Evolutionary conservation across 2,329 filamentous ascomycete species (phyloP), one percentile per base, ranked within the genome.

Genomic region (Metarhizium anisopliae): DNA sequence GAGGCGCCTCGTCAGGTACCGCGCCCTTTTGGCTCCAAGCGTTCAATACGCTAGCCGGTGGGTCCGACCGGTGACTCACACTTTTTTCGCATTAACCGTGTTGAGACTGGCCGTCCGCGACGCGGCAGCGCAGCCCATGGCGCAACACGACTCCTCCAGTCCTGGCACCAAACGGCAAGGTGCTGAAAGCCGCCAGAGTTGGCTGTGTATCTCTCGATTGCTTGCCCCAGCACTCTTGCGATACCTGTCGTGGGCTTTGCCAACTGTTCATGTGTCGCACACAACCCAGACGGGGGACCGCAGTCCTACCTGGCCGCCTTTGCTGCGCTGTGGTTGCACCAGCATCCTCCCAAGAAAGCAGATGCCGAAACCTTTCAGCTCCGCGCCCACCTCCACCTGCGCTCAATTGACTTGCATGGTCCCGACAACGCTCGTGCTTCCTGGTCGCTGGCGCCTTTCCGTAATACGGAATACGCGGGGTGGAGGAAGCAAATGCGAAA

Each of bases 51-150:
- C 49, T 43, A 51, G 49, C 58, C 59, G 57, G 64, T 64, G 64
- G 64, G 62, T 53, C 63, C 62, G 62, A 62, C 58, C 63, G 62
- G 66, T 70, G 68, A 70, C 61, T 70, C 68, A 70, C 67, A 70
- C 63, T 62, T 61, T 64, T 25, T 63, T 53, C 20, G 47, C 61
- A 62, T 64, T 63, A 67, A 60, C 60, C 65, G 52, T 30, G 58
- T 67, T 63, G 32, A 61, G 68, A 59, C 62, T 68, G 62, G 63
- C 63, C 66, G 63, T 47, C 36, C 18, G 30, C 30, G 47, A 45
- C 2, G 36, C 47, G 25, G 14, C 32, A 16, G 47, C 36, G 36
- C 53, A 47, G 30, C 43, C 43, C 18, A 10, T 16, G 16, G 35
- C 35, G 35, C 35, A 36, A 1, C 25, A 25, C 25, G 25, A 25